These are phyloP conservation scores for Cladorrhinum sp. DNA, from an alignment of 2,329 filamentous ascomycete species.

Conservation along the genomic window DNA sequence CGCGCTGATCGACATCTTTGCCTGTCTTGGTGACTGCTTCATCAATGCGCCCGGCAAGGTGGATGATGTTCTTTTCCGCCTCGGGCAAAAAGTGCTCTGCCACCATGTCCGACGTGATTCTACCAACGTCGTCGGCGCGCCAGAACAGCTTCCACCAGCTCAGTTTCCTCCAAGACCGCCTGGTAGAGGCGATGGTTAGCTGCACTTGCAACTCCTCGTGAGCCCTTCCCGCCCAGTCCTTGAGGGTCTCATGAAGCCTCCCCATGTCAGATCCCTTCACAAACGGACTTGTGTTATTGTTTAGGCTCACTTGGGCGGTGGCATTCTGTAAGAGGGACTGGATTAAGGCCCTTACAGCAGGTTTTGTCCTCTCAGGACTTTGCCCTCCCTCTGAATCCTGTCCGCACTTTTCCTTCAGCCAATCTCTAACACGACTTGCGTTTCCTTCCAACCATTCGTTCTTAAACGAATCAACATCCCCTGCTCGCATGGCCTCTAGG, in stretches of 20 bases:
- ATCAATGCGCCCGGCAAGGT: slow-evolving; percentile 64
- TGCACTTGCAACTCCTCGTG: slow-evolving; percentile 81
- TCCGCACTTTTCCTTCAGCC: slow-evolving; percentile 55
- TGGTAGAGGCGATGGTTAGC: slow-evolving; percentile 72
- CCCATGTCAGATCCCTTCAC: slow-evolving; percentile 45
- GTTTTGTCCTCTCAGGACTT: slow-evolving; percentile 41
- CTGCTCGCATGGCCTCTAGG: slow-evolving; percentile 64
- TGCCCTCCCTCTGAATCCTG: slow-evolving; percentile 46
- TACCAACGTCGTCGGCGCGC: slow-evolving; percentile 86
- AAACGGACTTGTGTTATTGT: slow-evolving; percentile 53
- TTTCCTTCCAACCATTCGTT: slow-evolving; percentile 71
- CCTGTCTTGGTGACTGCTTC: slow-evolving; percentile 27
- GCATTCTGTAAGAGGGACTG: slow-evolving; percentile 61
- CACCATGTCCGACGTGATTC: slow-evolving; percentile 77
- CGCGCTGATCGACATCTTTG: neutral
- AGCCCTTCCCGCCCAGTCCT: slow-evolving; percentile 70
- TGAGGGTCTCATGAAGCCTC: neutral
- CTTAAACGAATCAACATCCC: slow-evolving; percentile 70
- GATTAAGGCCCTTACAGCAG: slow-evolving; percentile 58
- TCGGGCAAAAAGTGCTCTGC: slow-evolving; percentile 71
- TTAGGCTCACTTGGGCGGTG: slow-evolving; percentile 47
- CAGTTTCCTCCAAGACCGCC: slow-evolving; percentile 74
- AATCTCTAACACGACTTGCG: slow-evolving; percentile 60
- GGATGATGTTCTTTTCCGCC: slow-evolving; percentile 79
- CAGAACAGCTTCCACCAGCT: slow-evolving; percentile 95